Percentiles rank a stretch among this genome's conserved stretches.
Conservation (phyloP, 2,329 filamentous ascomycete species). For the Phaeosphaeriaceae sp. region DNA sequence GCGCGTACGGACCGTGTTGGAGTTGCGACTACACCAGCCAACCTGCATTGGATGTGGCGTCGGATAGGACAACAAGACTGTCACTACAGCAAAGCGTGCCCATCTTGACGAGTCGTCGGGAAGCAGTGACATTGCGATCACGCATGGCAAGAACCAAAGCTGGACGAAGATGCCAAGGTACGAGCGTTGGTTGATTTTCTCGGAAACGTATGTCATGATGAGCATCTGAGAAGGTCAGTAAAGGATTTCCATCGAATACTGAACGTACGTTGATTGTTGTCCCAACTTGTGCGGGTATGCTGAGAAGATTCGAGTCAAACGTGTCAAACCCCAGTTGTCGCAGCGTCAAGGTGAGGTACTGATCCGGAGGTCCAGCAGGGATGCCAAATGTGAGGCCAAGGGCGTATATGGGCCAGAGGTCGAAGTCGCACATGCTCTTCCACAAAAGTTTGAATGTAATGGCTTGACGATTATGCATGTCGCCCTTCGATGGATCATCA, state of each 20-base stretch:
- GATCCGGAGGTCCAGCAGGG: slow-evolving; percentile 22
- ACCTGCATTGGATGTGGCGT: slow-evolving; percentile 59
- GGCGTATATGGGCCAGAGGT: slow-evolving; percentile 34
- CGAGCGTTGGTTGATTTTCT: neutral
- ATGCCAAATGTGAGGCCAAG: slow-evolving; percentile 29
- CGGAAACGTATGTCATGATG: neutral
- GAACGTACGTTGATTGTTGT: slow-evolving; percentile 55
- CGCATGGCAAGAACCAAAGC: neutral
- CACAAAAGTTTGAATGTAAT: slow-evolving; percentile 27
- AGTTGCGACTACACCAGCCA: slow-evolving; percentile 66
- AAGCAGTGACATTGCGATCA: neutral
- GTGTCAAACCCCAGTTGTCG: slow-evolving; percentile 30
- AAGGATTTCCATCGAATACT: slow-evolving; percentile 10
- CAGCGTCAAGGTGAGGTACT: slow-evolving; percentile 32
- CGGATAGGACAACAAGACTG: slow-evolving; percentile 33
- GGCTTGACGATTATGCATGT: slow-evolving; percentile 37
- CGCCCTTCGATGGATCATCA: slow-evolving; percentile 61
- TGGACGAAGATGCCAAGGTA: neutral
- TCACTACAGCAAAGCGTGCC: slow-evolving; percentile 5
- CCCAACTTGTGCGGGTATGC: slow-evolving; percentile 53
- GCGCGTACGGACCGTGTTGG: slow-evolving; percentile 66
- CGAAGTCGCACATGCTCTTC: slow-evolving; percentile 28
- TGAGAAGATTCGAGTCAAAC: slow-evolving; percentile 65
- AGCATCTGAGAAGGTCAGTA: neutral
- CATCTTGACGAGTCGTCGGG: slow-evolving; percentile 53